A percentile compares a stretch with the other conserved stretches of the same genome.
Conservation (phyloP, 371 early-diverging fungal genomes). For the Catenaria anguillulae region DNA sequence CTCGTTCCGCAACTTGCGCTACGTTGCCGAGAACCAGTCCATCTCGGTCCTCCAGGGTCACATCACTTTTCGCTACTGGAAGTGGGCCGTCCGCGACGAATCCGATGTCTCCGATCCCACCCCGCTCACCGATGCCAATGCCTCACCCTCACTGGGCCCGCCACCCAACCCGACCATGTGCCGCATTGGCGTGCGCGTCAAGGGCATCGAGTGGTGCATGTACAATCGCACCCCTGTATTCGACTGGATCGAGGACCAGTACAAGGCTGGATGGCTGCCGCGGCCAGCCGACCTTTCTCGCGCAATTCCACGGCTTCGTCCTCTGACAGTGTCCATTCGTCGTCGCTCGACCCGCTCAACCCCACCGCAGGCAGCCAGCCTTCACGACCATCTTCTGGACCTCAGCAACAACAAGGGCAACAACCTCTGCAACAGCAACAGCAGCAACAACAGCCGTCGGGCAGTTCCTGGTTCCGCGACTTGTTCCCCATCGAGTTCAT, state of each 20-base stretch:
- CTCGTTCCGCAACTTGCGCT: slow-evolving; percentile 61
- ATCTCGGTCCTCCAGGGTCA: slow-evolving; percentile 60
- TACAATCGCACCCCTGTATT: slow-evolving; percentile 68
- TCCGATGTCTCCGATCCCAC: too few relatives aligned
- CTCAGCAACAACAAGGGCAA: not conserved
- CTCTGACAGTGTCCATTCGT: not conserved
- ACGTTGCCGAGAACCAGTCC: slow-evolving; percentile 55
- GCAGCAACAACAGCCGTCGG: slow-evolving; percentile 1
- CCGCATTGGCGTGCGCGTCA: slow-evolving; percentile 50
- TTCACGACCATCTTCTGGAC: too few relatives aligned
- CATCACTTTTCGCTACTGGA: slow-evolving; percentile 63
- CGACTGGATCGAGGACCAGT: slow-evolving; percentile 37
- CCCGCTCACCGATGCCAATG: not conserved
- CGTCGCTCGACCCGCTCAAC: not conserved
- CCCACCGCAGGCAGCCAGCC: too few relatives aligned
- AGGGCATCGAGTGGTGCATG: slow-evolving; percentile 69
- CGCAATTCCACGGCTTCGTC: not conserved
- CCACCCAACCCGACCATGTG: too few relatives aligned
- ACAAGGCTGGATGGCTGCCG: too few relatives aligned
- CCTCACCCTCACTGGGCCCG: too few relatives aligned
- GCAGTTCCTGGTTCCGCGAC: slow-evolving; percentile 34
- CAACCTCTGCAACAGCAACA: not conserved
- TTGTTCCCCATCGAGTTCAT: slow-evolving; percentile 56
- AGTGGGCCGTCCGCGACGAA: slow-evolving; percentile 41
- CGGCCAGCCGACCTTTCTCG: too few relatives aligned